Percentiles rank a stretch among this genome's conserved stretches.
phyloP scores from a whole-genome alignment of 2,329 filamentous ascomycete species.

The Sporothrix globosa region DNA sequence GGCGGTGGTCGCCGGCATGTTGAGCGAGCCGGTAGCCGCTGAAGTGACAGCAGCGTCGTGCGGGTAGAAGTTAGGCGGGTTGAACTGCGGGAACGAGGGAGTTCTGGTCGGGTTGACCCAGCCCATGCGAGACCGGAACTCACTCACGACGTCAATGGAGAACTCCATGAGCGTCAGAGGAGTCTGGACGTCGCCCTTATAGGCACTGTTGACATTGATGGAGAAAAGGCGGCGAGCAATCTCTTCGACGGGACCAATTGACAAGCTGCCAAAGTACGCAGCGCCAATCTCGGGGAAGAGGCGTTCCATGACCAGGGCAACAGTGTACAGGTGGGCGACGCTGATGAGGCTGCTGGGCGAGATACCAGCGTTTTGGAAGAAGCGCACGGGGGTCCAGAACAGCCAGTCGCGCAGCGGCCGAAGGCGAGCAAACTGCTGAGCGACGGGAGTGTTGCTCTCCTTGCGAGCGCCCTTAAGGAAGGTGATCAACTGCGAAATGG shows the following conservation, averaged over 20 bases:
- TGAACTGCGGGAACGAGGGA: conserved; percentile 64
- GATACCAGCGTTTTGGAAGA: conserved; percentile 74
- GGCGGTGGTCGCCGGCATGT: conserved; percentile 48
- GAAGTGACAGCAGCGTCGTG: conserved; percentile 42
- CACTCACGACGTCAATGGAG: conserved; percentile 68
- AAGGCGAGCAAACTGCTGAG: conserved; percentile 87
- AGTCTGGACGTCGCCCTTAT: conserved; percentile 62
- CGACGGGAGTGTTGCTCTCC: conserved; percentile 68
- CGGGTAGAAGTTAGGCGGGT: conserved; percentile 58
- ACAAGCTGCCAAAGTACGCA: conserved; percentile 81
- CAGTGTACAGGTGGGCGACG: conserved; percentile 88
- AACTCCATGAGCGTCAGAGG: conserved; percentile 71
- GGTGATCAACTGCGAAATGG: conserved; percentile 69
- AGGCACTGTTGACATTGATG: conserved; percentile 63
- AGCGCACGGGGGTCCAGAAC: conserved; percentile 89
- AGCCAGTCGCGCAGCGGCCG: conserved; percentile 89
- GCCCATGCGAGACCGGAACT: conserved; percentile 71
- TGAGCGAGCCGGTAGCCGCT: conserved; percentile 42
- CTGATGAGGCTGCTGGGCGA: conserved; percentile 80
- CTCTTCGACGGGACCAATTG: conserved; percentile 80
- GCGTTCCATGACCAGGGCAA: conserved; percentile 83
- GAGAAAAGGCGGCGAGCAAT: conserved; percentile 76
- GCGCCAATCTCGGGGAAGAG: conserved; percentile 90
- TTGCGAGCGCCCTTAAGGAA: conserved; percentile 74
- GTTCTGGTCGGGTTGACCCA: conserved; percentile 65